These are phyloP conservation scores for Metschnikowia lochheadii DNA, from an alignment of 805 yeast genomes.

Conservation along the genomic window DNA sequence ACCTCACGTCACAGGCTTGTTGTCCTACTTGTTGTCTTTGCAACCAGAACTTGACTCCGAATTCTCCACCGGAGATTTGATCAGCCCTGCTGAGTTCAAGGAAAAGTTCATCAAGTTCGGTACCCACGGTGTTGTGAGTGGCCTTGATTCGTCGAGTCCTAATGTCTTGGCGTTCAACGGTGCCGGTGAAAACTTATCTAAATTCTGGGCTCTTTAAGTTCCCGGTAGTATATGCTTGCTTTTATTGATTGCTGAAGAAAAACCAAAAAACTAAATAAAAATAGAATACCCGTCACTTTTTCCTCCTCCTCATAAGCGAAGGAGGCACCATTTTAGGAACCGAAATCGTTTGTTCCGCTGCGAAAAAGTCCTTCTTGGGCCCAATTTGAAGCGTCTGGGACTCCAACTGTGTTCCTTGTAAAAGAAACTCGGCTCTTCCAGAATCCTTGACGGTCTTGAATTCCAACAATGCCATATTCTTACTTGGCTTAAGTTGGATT, in stretches of 20 bases:
- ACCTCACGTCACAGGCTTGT: slow-evolving; percentile 68
- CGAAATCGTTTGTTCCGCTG: slow-evolving; percentile 3
- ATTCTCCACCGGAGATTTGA: slow-evolving; percentile 39
- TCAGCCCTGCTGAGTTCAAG: slow-evolving; percentile 40
- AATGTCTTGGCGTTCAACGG: slow-evolving; percentile 48
- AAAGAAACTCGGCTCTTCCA: slow-evolving; percentile 46
- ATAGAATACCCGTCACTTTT: background rate
- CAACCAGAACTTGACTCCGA: slow-evolving; percentile 18
- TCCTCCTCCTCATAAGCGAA: slow-evolving; percentile 13
- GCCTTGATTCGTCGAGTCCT: slow-evolving; percentile 53
- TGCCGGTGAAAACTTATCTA: slow-evolving; percentile 15
- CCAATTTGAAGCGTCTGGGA: slow-evolving; percentile 20
- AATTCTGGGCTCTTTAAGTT: slow-evolving; percentile 14
- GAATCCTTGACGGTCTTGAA: slow-evolving; percentile 41
- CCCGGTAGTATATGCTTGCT: background rate
- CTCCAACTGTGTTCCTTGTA: slow-evolving; percentile 39
- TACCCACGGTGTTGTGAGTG: slow-evolving; percentile 44
- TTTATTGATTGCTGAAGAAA: background rate
- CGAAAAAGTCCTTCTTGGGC: slow-evolving; percentile 10
- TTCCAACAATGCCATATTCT: slow-evolving; percentile 48
- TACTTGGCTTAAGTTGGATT: slow-evolving; percentile 44
- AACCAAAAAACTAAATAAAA: background rate
- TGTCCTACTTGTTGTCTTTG: slow-evolving; percentile 44
- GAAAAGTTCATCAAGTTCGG: slow-evolving; percentile 42
- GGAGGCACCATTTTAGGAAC: slow-evolving; percentile 17